phyloP scores from a whole-genome alignment of 2,329 filamentous ascomycete genomes.

The Phialophora chinensis region DNA sequence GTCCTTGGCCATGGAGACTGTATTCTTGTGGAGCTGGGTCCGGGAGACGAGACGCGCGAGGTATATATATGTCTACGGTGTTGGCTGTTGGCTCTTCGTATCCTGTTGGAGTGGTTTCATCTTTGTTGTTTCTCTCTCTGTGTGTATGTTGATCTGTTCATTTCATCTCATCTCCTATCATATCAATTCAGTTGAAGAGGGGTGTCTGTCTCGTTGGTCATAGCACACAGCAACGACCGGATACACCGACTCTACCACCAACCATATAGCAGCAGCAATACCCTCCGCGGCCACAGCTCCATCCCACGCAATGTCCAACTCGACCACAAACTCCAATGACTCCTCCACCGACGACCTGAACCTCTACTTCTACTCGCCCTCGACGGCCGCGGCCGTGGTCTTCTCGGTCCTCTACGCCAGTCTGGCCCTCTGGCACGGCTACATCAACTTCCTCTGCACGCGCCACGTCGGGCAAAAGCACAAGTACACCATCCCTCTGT shows the following conservation, averaged over 20 bases:
- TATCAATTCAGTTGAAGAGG: neutral
- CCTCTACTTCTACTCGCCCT: conserved; percentile 56
- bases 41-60: too few relatives aligned
- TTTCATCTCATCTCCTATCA: neutral
- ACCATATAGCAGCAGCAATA: neutral
- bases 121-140: neutral
- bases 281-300: neutral
- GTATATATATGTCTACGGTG: too few relatives aligned
- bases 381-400: conserved; percentile 51
- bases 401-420: conserved; percentile 52
- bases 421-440: conserved; percentile 48
- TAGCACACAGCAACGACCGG: neutral
- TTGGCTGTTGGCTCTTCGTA: neutral
- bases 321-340: neutral
- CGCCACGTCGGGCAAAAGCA: conserved; percentile 43
- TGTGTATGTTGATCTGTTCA: neutral
- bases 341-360: conserved; percentile 16
- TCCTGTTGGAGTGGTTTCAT: neutral
- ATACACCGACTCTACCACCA: neutral
- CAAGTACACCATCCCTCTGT: conserved; percentile 52
- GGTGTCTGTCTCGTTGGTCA: neutral
- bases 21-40: neutral
- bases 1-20: neutral
- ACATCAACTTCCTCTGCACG: conserved; percentile 52
- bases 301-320: neutral